Base-by-base conservation (phyloP, 2,329 filamentous ascomycete species). In the Huntiella bhutanensis region DNA sequence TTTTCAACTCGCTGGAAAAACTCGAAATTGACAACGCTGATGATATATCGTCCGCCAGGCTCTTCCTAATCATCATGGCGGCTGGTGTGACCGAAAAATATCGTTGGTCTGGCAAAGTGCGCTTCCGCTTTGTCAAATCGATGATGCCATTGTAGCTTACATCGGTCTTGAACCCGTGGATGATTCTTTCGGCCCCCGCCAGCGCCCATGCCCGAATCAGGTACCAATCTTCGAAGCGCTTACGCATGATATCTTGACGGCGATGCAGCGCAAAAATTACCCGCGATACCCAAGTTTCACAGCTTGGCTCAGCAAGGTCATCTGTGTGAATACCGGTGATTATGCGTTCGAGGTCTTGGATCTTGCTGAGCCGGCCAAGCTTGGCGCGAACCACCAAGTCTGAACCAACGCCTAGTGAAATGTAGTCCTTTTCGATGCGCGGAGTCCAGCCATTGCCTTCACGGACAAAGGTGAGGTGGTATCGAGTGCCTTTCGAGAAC, bases 61-160 rank as follows among this genome's bases (percentile, higher is more conserved):
- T 47, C 17, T 44, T 36, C 4, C 37, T n/a, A 19, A 38, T 40
- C n/a, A 17, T 10, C 17, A 45, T 19, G 15, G 38, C 32, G 15
- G 42, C 22, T 15, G 47, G 33, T 8, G 37, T 35, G 13, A 46
- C 45, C 4, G 44, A 47, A 47, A 49, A 49, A 37, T 49, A 49
- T 10, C 33, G 33, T 32, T 47, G 44, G 12, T 49, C 48, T 8
- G 44, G 41, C 6, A 49, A 13, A 10, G 48, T 43, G n/a, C 48
- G 48, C 19, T 40, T 41, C 2, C 44, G 40, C 12, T 49, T 49
- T 10, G 41, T 41, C 22, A 49, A 33, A n/a, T 49, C 22, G 3
- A 49, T 36, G 16, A 44, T 42, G 3, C 48, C 44, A 41, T 49
- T 49, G 33, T 49, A 49, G 15, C 48, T 32, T 45, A 49, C 46